Evolutionary conservation across 257 asterid species (phyloP), one percentile per base, ranked within the genome.

Genomic region (Gentiana straminea): DNA sequence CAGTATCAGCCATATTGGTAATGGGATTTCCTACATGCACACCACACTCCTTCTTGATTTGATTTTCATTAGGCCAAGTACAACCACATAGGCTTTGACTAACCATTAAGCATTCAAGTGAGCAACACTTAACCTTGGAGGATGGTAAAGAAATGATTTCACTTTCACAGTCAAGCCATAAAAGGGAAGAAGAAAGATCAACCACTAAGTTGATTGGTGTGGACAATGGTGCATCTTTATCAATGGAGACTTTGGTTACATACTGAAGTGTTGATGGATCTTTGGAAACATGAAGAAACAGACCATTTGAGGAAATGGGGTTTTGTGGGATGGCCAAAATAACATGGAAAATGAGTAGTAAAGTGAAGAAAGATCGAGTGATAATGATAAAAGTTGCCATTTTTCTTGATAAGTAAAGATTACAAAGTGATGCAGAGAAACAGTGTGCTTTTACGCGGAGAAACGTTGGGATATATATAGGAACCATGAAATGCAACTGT

Each of bases 21-120:
- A 86, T 11, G 5, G 92, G 70, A 63, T 89, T 89, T 61, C 77
- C 83, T 1, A 73, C 60, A 11, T 49, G 71, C 46, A 89, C 38
- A 43, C 63, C 53, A 52, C 97, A 89, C 44, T 37, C 72, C 76
- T 72, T 70, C 58, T 70, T 61, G 59, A 52, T 48, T 6, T 32
- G n/a, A 7, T 8, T 7, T 13, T 34, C 51, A 43, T 11, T 7
- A 9, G 55, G 58, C 61, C 38, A 54, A 11, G 59, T 69, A 59
- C 85, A 61, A 1, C 68, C 68, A 54, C 46, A 44, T 61, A 45
- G 82, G 59, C 46, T 58, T 75, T 2, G 82, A 41, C 46, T 41
- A 2, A 10, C 80, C 94, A 84, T 82, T 13, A 90, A 77, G 33
- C 94, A 88, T 57, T 82, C 68, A 2, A 82, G 70, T 12, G 96